A percentile compares a stretch with the other conserved stretches of the same genome.
phyloP scores from a whole-genome alignment of 768 basidiomycete species.

The Rubroboletus pulcherrimus region DNA sequence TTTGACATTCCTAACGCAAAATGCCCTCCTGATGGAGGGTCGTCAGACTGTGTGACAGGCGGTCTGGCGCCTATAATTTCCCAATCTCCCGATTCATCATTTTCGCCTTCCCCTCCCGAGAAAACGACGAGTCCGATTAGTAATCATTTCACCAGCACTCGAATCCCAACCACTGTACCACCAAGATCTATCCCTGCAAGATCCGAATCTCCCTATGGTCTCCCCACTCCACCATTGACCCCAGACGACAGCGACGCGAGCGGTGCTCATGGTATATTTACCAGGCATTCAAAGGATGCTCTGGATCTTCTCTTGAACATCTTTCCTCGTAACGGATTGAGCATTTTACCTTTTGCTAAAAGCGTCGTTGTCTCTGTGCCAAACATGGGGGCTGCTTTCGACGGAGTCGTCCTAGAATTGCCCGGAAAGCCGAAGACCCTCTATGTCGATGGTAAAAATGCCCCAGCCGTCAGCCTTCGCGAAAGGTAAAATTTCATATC shows the following conservation, averaged over 20 bases:
- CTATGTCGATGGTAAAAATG: slow-evolving; percentile 82
- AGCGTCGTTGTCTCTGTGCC: slow-evolving; percentile 71
- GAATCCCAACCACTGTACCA: slow-evolving; percentile 28
- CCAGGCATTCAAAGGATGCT: slow-evolving; percentile 55
- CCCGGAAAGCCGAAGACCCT: slow-evolving; percentile 71
- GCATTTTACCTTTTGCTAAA: slow-evolving; percentile 67
- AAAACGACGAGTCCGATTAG: slow-evolving; percentile 18
- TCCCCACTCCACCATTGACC: slow-evolving; percentile 74
- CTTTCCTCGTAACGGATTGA: slow-evolving; percentile 70
- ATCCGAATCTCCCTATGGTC: slow-evolving; percentile 36
- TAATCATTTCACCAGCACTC: slow-evolving; percentile 15
- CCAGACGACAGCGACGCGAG: slow-evolving; percentile 61
- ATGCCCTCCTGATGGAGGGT: slow-evolving; percentile 97
- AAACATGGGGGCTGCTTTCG: slow-evolving; percentile 64
- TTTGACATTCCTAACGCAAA: slow-evolving; percentile 88
- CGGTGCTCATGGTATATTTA: slow-evolving; percentile 38
- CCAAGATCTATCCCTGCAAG: slow-evolving; percentile 45
- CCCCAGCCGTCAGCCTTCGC: slow-evolving; percentile 71
- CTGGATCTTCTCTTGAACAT: slow-evolving; percentile 75
- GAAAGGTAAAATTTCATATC: slow-evolving; percentile 57
- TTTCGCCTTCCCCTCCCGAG: slow-evolving; percentile 29
- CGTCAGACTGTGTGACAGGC: slow-evolving; percentile 95
- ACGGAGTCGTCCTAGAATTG: slow-evolving; percentile 73
- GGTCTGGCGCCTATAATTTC: slow-evolving; percentile 66
- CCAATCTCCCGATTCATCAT: slow-evolving; percentile 37